Evolutionary conservation across 179 eudicot genomes (phyloP).

Genomic region (Amaranthus tricolor): DNA sequence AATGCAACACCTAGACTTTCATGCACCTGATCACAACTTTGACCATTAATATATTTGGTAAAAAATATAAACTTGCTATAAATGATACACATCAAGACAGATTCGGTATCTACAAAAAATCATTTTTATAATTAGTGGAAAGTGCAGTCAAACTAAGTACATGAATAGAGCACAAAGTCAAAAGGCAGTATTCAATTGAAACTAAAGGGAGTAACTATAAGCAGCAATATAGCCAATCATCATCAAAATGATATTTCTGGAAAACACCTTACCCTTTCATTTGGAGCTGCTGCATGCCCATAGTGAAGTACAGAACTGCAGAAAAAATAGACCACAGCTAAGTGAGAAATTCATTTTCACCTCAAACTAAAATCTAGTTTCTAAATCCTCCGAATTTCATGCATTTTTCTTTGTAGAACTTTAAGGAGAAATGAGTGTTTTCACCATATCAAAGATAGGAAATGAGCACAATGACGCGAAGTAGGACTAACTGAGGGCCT

Average conservation of each 20-base stretch:
- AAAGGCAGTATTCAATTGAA: no score
- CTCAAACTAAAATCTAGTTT: not conserved
- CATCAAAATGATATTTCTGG: slow-evolving; percentile 3
- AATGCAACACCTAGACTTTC: no score
- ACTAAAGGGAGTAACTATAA: not conserved
- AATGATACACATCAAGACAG: no score
- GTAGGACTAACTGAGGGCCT: not conserved
- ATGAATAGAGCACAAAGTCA: no score
- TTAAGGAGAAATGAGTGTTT: not conserved
- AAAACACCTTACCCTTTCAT: slow-evolving; percentile 73
- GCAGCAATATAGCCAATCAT: not conserved
- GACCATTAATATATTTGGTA: no score
- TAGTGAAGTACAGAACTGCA: slow-evolving; percentile 95
- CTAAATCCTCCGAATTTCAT: no score
- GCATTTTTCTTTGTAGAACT: not conserved
- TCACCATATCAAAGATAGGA: not conserved
- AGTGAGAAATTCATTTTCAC: not conserved
- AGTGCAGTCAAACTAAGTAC: no score
- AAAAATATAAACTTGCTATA: no score
- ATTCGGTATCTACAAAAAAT: no score
- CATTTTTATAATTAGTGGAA: no score
- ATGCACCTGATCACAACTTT: no score
- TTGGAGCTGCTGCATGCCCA: slow-evolving; percentile 99
- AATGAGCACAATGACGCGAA: not conserved
- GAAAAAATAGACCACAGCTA: slow-evolving; percentile 8